These are phyloP conservation scores for Mrakia blollopis DNA, from an alignment of 768 basidiomycete species.

Conservation along the genomic window DNA sequence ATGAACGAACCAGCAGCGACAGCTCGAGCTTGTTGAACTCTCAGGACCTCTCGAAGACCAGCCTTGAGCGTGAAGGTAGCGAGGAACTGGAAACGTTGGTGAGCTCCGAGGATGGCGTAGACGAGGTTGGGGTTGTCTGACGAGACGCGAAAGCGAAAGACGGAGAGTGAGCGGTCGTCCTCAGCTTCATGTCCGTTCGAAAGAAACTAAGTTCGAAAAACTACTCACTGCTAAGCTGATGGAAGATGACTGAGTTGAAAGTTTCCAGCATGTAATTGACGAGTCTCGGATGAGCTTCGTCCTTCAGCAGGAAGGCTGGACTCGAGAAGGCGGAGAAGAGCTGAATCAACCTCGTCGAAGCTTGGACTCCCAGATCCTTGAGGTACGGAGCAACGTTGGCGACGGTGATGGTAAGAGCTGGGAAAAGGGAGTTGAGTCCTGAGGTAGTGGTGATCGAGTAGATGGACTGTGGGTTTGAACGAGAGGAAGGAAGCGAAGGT, in stretches of 20 bases:
- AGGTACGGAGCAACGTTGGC: conserved; percentile 85
- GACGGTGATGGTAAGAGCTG: conserved; percentile 82
- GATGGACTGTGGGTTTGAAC: conserved; percentile 66
- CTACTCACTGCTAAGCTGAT: conserved; percentile 54
- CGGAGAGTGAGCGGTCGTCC: too few species aligned
- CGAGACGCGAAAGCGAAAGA: conserved; percentile 34
- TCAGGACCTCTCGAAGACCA: conserved; percentile 79
- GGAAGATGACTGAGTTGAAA: conserved; percentile 77
- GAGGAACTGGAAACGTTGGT: conserved; percentile 79
- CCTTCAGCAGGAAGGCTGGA: conserved; percentile 79
- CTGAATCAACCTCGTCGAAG: conserved; percentile 77
- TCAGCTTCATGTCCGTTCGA: not conserved
- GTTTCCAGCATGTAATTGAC: conserved; percentile 89
- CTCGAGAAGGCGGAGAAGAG: conserved; percentile 87
- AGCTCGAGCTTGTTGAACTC: conserved; percentile 62
- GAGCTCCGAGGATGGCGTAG: conserved; percentile 76
- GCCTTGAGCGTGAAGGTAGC: conserved; percentile 82
- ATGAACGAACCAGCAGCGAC: conserved; percentile 36
- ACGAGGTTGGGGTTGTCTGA: conserved; percentile 78
- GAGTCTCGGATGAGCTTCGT: conserved; percentile 89
- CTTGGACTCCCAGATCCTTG: conserved; percentile 69
- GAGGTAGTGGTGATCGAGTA: conserved; percentile 86
- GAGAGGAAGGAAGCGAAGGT: not conserved
- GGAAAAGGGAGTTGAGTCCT: conserved; percentile 80
- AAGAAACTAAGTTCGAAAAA: not conserved